Percentiles rank a stretch among this genome's conserved stretches.
phyloP scores from a whole-genome alignment of 352 stramenopile species.

The Pythium apleroticum region DNA sequence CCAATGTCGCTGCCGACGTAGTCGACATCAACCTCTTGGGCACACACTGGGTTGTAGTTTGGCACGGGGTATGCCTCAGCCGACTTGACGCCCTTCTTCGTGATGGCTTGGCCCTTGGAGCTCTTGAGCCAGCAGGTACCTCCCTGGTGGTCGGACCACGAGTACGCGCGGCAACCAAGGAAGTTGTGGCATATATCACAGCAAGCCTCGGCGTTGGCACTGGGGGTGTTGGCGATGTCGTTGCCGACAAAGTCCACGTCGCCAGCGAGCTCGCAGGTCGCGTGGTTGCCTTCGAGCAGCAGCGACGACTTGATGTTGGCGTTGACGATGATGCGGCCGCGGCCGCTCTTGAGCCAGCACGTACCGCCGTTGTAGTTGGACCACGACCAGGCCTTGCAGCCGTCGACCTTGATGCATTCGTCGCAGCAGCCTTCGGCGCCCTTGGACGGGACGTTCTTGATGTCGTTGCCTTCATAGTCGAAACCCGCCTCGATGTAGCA shows the following conservation, averaged over 20 bases:
- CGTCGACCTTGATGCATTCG: conserved; percentile 27
- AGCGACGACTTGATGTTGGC: conserved; percentile 25
- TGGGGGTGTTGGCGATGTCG: conserved; percentile 24
- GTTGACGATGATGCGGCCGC: conserved; percentile 8
- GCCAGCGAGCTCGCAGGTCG: background rate
- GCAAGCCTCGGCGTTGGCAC: conserved; percentile 26
- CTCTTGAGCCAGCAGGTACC: conserved; percentile 33
- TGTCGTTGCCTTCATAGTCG: conserved; percentile 34
- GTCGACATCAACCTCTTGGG: conserved; percentile 39
- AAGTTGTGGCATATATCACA: conserved; percentile 16
- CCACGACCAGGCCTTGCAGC: conserved; percentile 24
- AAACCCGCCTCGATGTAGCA: conserved; percentile 19
- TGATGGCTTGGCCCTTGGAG: conserved; percentile 7
- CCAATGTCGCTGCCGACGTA: conserved; percentile 46
- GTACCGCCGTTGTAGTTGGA: conserved; percentile 26
- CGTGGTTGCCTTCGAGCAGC: conserved; percentile 8
- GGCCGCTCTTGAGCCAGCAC: conserved; percentile 33
- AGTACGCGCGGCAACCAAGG: conserved; percentile 18
- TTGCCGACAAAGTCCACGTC: conserved; percentile 33
- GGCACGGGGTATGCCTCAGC: conserved; percentile 8
- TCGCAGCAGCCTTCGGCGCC: conserved; percentile 28
- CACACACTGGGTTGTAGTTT: conserved; percentile 9
- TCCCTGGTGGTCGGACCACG: conserved; percentile 17
- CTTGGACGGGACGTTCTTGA: conserved; percentile 12
- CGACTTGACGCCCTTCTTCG: conserved; percentile 18